Percentiles rank a stretch among this genome's conserved stretches.
Conservation (phyloP, 208 protist species). For the Phytomonas francai region DNA sequence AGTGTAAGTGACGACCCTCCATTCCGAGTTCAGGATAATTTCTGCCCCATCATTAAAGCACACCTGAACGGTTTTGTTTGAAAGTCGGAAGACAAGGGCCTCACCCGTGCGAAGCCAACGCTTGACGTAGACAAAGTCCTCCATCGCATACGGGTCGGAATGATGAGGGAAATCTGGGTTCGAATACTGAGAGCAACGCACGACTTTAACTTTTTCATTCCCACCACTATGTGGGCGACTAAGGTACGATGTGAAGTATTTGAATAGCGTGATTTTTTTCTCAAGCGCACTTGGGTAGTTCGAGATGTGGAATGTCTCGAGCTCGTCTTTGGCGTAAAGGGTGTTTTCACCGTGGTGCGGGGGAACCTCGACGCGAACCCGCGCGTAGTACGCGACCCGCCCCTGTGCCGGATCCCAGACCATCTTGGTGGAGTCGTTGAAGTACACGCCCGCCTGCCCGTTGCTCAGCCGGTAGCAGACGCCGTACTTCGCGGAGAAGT, state of each 20-base stretch:
- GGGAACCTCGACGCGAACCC: conserved; percentile 50
- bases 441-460: conserved; percentile 93
- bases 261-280: conserved; percentile 96
- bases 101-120: conserved; percentile 91
- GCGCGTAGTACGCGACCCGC: conserved; percentile 74
- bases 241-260: conserved; percentile 93
- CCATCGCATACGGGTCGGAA: conserved; percentile 42
- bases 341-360: conserved; percentile 10
- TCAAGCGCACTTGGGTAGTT: conserved; percentile 72
- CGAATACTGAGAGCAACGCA: conserved; percentile 48
- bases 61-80: conserved; percentile 93
- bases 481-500: conserved; percentile 97
- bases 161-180: conserved; percentile 19
- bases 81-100: conserved; percentile 94
- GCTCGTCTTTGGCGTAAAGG: conserved; percentile 69
- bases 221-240: conserved; percentile 26
- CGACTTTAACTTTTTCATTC: conserved; percentile 50
- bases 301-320: conserved; percentile 60
- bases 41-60: conserved; percentile 92
- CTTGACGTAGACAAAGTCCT: conserved; percentile 91
- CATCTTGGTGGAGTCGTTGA: conserved; percentile 97
- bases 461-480: conserved; percentile 93
- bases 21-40: conserved; percentile 89
- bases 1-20: conserved; percentile 85
- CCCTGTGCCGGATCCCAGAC: conserved; percentile 73